phyloP scores from a whole-genome alignment of 1,284 basidiomycete genomes.

The Apiotrichum gracile region DNA sequence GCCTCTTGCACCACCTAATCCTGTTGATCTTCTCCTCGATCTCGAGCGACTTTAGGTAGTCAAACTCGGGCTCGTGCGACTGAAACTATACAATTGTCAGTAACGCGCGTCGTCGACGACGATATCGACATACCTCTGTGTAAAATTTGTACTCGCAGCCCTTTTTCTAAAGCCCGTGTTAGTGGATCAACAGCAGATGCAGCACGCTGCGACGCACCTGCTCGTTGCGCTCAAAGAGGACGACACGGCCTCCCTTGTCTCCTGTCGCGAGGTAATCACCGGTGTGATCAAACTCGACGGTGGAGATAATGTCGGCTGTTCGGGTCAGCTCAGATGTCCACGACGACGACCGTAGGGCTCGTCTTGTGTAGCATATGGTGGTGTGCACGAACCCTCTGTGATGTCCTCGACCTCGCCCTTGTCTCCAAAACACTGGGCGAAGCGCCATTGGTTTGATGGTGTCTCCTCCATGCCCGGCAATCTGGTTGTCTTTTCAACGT shows the following conservation, averaged over 20 bases:
- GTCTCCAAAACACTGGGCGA: constrained; percentile 99
- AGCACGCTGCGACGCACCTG: constrained; percentile 62
- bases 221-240: constrained; percentile 97
- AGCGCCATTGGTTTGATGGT: constrained; percentile 78
- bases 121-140: constrained; percentile 59
- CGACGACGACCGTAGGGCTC: no score
- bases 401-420: constrained; percentile 99
- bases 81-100: constrained; percentile 55
- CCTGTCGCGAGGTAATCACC: constrained; percentile 99
- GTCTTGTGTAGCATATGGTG: background rate
- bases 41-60: constrained; percentile 98
- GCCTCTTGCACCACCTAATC: constrained; percentile 99
- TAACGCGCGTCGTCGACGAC: background rate
- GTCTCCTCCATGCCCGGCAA: constrained; percentile 58
- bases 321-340: constrained; percentile 1
- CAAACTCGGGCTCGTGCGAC: constrained; percentile 99
- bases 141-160: constrained; percentile 99
- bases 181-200: background rate
- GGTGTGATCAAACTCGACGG: constrained; percentile 98
- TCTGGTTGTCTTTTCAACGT: background rate
- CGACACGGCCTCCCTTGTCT: constrained; percentile 98
- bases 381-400: constrained; percentile 70
- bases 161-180: constrained; percentile 68
- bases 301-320: constrained; percentile 95
- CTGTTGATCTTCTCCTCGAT: constrained; percentile 99